These are phyloP conservation scores for Picochlorum sp. DNA, from an alignment of 139 green algal genomes.

Conservation along the genomic window DNA sequence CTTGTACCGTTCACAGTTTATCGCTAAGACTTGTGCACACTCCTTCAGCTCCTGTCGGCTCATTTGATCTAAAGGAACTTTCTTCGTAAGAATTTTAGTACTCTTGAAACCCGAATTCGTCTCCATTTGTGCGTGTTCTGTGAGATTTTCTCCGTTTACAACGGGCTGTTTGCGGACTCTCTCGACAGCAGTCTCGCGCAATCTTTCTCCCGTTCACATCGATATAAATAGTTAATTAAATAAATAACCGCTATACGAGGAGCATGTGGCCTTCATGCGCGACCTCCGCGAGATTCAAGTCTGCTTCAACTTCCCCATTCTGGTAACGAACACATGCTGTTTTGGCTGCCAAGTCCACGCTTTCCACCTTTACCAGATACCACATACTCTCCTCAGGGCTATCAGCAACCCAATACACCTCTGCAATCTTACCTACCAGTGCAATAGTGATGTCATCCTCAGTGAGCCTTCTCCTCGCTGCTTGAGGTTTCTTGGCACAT, in stretches of 20 bases:
- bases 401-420: constrained; percentile 72
- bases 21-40: background rate
- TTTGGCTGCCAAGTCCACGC: constrained; percentile 22
- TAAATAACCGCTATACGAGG: constrained; percentile 13
- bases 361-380: constrained; percentile 75
- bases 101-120: no score
- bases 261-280: constrained; percentile 50
- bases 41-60: background rate
- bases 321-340: constrained; percentile 49
- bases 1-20: constrained; percentile 2
- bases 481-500: constrained; percentile 33
- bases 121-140: no score
- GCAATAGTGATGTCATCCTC: constrained; percentile 48
- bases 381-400: constrained; percentile 59
- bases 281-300: constrained; percentile 50
- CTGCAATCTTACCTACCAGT: constrained; percentile 58
- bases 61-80: no score
- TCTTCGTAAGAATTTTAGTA: no score
- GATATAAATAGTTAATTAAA: no score
- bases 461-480: constrained; percentile 40
- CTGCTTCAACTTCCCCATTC: constrained; percentile 45
- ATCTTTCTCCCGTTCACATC: no score
- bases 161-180: no score
- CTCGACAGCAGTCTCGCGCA: no score
- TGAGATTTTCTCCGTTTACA: no score